A percentile compares a stretch with the other conserved stretches of the same genome.
Conservation (phyloP, 2,329 filamentous ascomycete species). For the Hypoxylon sp. region DNA sequence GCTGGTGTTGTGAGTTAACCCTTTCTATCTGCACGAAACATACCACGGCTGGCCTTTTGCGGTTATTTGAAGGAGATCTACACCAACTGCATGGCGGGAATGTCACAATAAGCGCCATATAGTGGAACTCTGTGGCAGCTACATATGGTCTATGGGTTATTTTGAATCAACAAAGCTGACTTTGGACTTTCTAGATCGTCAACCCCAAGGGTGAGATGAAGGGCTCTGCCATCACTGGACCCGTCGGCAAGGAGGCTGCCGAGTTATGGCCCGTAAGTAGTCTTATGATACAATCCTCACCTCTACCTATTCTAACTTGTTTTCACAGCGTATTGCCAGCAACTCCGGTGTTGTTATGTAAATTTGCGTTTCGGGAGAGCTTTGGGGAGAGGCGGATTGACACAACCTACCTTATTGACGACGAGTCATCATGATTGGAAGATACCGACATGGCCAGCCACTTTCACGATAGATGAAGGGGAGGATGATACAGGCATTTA, state of each 20-base stretch:
- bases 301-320: conserved; percentile 53
- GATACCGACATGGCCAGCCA: conserved; percentile 46
- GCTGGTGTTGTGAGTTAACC: conserved; percentile 88
- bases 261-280: conserved; percentile 96
- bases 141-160: background rate
- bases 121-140: background rate
- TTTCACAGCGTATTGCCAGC: conserved; percentile 90
- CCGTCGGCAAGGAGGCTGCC: conserved; percentile 99
- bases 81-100: background rate
- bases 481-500: conserved; percentile 37
- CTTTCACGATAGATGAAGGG: conserved; percentile 40
- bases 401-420: conserved; percentile 47
- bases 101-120: no score
- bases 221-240: conserved; percentile 98
- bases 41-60: background rate
- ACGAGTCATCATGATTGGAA: conserved; percentile 51
- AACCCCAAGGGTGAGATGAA: conserved; percentile 99
- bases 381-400: conserved; percentile 42
- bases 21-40: background rate
- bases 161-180: conserved; percentile 56
- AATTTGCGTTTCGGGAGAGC: conserved; percentile 61
- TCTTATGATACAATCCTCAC: background rate
- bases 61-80: background rate
- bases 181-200: conserved; percentile 78
- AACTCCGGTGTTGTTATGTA: conserved; percentile 99